Evolutionary conservation across 1,284 basidiomycete species (phyloP), one percentile per base, ranked within the genome.

Genomic region (Fistulinella staudtii): DNA sequence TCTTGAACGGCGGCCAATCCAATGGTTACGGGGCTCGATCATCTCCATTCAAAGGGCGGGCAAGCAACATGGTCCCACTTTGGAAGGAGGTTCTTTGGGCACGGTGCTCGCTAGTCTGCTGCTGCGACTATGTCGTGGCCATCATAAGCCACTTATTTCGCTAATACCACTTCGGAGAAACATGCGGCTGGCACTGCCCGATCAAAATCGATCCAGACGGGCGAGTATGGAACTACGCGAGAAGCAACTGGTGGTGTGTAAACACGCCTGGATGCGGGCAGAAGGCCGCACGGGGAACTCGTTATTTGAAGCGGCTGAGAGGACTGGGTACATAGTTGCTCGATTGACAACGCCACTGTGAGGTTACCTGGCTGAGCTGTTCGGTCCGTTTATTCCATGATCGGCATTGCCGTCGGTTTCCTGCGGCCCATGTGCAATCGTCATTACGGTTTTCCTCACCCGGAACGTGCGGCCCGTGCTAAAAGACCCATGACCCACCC

Each of bases 51-150:
- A 25, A 31, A 17, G 15, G 28, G 33, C 37, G 20, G 41, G 18
- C n/a, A 8, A 24, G 31, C 35, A 41, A 30, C 38, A 23, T 27
- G 24, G 29, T 21, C 23, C 29, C 25, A 30, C 35, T 25, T 39
- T 44, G 43, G 55, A 46, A 53, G 38, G 28, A 34, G 44, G 45
- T n/a, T n/a, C n/a, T n/a, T n/a, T n/a, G 25, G 49, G 18, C 20
- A 17, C 30, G 25, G 28, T 24, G 46, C 7, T 17, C 15, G 30
- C 15, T 34, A 25, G 20, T 31, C 14, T 30, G 22, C 21, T 22
- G 27, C 25, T n/a, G n/a, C n/a, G 41, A 36, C 28, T 33, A 25
- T 35, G 23, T 52, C 36, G 23, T 22, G 17, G 33, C 22, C n/a
- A 23, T 33, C 36, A 28, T 6, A 25, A 36, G 13, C 23, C 30